Base-by-base conservation (phyloP, 176 grass and related monocot species). In the Dactylis glomerata region DNA sequence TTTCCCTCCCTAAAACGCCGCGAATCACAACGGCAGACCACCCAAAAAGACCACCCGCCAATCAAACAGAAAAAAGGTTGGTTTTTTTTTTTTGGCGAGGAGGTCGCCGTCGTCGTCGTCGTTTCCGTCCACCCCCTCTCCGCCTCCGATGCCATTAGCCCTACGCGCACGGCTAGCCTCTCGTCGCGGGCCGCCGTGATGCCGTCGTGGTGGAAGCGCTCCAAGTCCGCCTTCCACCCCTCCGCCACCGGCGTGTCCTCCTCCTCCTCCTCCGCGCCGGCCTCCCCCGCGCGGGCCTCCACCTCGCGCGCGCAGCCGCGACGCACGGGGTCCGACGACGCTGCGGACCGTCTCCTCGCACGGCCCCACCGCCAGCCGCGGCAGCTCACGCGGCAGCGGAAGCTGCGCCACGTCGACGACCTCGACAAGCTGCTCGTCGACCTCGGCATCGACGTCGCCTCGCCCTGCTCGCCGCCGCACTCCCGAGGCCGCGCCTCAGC, bases 191-290 rank as follows among this genome's bases (percentile, higher is more conserved):
- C 23, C 49, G 17, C 23, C 55, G 59, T 61, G 77, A 94, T 92
- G 87, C 87, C 61, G 49, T 90, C 74, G 14, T 94, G 90, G 90
- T 92, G 90, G 90, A 94, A 92, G 87, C 90, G 90, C 87, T 79
- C 90, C 75, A 89, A 78, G 59, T 85, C 92, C n/a, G 75, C 83
- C 61, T 90, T 90, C 63, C 86, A 82, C 44, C 85, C 57, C 84
- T 78, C 92, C 49, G 55, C 76, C 68, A 55, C 75, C 57, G 0
- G n/a, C n/a, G n/a, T n/a, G n/a, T n/a, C 82, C 24, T 10, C 40
- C 13, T 9, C 79, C 58, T 77, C 77, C 40, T 51, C 84, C 55
- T 85, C 89, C 76, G 77, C 83, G 63, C 81, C 85, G 37, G 40
- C 59, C 5, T 88, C 89, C 37, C 84, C 90, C 23, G 59, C 80